Evolutionary conservation across 2,329 filamentous ascomycete species (phyloP).

Genomic region (Colletotrichum sp.): DNA sequence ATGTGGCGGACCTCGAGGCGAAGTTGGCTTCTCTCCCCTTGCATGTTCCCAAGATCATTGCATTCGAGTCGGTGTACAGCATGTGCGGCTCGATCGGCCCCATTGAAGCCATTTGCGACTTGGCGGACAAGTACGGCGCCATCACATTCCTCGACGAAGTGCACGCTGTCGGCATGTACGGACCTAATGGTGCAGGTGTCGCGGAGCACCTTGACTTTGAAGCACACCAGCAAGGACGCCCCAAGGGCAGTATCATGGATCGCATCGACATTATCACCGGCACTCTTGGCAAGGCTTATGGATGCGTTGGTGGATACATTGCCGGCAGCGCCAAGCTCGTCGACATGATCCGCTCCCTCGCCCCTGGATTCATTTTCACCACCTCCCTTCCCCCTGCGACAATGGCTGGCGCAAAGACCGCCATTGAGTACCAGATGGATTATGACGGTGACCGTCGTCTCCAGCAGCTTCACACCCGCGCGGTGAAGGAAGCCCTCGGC

Average conservation of each 20-base stretch:
- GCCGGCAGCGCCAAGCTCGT: constrained; percentile 86
- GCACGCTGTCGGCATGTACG: constrained; percentile 99
- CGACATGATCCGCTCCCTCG: constrained; percentile 91
- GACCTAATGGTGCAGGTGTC: constrained; percentile 91
- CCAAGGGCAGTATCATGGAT: constrained; percentile 88
- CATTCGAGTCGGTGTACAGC: constrained; percentile 98
- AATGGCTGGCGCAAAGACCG: constrained; percentile 91
- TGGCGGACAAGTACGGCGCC: constrained; percentile 96
- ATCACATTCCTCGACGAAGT: constrained; percentile 99
- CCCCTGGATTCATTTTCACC: constrained; percentile 98
- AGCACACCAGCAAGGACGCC: constrained; percentile 75
- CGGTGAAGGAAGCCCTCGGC: constrained; percentile 84
- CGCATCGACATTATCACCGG: constrained; percentile 97
- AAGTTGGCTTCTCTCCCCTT: constrained; percentile 89
- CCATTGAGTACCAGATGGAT: constrained; percentile 91
- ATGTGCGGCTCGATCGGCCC: constrained; percentile 99
- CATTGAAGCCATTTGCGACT: constrained; percentile 93
- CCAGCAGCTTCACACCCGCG: constrained; percentile 95
- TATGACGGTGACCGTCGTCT: constrained; percentile 87
- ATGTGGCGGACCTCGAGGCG: constrained; percentile 87
- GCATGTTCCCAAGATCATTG: constrained; percentile 94
- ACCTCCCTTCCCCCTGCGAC: constrained; percentile 94
- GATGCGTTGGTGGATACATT: constrained; percentile 97
- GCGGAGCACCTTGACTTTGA: constrained; percentile 97
- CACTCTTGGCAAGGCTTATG: constrained; percentile 96